Evolutionary conservation across 163 green algal species (phyloP).

Genomic region (Scenedesmus sp.): DNA sequence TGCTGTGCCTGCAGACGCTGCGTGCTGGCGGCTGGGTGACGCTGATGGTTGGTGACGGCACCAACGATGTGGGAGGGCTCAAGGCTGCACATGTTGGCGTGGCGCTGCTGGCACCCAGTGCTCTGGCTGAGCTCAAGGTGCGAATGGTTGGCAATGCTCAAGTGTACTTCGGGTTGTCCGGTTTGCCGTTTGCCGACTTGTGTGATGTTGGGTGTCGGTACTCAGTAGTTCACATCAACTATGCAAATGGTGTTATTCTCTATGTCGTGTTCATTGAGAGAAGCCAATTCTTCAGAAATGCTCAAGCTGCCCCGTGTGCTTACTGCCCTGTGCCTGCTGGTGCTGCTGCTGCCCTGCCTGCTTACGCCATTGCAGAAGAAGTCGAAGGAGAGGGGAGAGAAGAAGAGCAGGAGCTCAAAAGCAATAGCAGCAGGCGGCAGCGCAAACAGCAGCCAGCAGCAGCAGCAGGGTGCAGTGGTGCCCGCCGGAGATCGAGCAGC

Average conservation of each 20-base stretch:
- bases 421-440: background rate
- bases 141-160: background rate
- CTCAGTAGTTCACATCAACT: too few species aligned
- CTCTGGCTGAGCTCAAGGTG: conserved; percentile 44
- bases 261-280: too few species aligned
- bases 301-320: background rate
- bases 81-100: conserved; percentile 95
- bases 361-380: conserved; percentile 32
- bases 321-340: background rate
- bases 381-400: background rate
- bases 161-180: too few species aligned
- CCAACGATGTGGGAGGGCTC: conserved; percentile 98
- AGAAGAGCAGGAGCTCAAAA: conserved; percentile 11
- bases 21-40: conserved; percentile 77
- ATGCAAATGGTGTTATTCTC: too few species aligned
- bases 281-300: background rate
- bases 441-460: background rate
- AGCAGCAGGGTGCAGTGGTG: background rate
- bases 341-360: background rate
- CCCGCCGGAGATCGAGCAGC: background rate
- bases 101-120: conserved; percentile 77
- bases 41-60: conserved; percentile 99
- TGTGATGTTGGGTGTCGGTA: too few species aligned
- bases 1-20: conserved; percentile 65
- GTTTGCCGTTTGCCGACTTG: too few species aligned